phyloP scores from a whole-genome alignment of 495 filamentous ascomycete species.

The Talaromyces nanjingensis region DNA sequence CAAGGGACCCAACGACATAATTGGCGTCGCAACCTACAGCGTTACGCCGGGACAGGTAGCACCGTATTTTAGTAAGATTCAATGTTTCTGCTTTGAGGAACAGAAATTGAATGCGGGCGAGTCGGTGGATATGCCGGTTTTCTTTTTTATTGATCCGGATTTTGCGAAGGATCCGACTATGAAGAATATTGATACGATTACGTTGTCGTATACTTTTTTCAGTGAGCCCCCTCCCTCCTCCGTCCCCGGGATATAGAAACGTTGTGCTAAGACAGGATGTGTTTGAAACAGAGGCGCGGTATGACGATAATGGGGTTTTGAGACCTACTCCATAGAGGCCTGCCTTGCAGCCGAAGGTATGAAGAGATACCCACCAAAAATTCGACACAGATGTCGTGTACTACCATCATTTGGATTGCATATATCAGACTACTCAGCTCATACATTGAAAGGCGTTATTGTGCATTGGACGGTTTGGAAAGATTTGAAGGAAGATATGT shows the following conservation, averaged over 20 bases:
- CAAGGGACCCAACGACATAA: slow-evolving; percentile 80
- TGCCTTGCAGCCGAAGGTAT: not conserved
- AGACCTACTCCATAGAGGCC: slow-evolving; percentile 20
- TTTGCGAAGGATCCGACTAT: slow-evolving; percentile 86
- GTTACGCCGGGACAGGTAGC: slow-evolving; percentile 94
- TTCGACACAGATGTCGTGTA: not conserved
- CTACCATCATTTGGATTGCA: slow-evolving; percentile 6
- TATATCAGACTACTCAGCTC: slow-evolving; percentile 10
- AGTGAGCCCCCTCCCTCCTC: slow-evolving; percentile 55
- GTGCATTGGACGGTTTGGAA: slow-evolving; percentile 1
- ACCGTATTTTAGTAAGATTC: slow-evolving; percentile 98
- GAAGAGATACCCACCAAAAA: not conserved
- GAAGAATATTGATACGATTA: slow-evolving; percentile 90
- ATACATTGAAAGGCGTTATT: slow-evolving; percentile 5
- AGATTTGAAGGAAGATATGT: not conserved
- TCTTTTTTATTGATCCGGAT: slow-evolving; percentile 98
- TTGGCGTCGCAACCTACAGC: slow-evolving; percentile 95
- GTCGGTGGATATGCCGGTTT: slow-evolving; percentile 99
- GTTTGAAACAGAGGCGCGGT: slow-evolving; percentile 62
- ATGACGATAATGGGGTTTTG: slow-evolving; percentile 71
- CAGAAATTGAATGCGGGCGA: slow-evolving; percentile 91
- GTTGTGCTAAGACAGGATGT: slow-evolving; percentile 5
- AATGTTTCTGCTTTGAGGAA: slow-evolving; percentile 99
- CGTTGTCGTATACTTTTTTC: slow-evolving; percentile 96
- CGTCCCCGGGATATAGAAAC: slow-evolving; percentile 17